phyloP scores from a whole-genome alignment of 2,329 filamentous ascomycete species.

The Metarhizium robertsii region DNA sequence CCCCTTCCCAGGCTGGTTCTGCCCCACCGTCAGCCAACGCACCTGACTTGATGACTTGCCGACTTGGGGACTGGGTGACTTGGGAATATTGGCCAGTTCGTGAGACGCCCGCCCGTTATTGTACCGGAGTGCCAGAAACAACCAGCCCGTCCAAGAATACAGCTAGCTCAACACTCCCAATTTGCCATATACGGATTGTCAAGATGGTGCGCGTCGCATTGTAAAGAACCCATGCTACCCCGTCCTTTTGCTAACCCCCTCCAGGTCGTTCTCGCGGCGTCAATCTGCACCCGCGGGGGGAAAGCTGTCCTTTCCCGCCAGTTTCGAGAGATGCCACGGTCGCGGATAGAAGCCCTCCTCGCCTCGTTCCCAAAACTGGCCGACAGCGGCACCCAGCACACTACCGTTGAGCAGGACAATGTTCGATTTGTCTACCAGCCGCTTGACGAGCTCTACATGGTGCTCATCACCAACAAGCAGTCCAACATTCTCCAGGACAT shows the following conservation, averaged over 20 bases:
- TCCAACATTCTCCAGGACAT: constrained; percentile 99
- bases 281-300: constrained; percentile 95
- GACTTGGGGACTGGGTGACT: background rate
- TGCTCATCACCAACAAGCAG: constrained; percentile 97
- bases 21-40: constrained; percentile 2
- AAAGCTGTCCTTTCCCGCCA: constrained; percentile 97
- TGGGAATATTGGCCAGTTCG: background rate
- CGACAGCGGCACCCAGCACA: constrained; percentile 93
- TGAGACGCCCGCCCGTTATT: background rate
- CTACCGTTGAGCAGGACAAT: constrained; percentile 97
- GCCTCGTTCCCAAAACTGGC: constrained; percentile 97
- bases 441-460: constrained; percentile 98
- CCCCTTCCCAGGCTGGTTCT: background rate
- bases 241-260: constrained; percentile 4
- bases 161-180: background rate
- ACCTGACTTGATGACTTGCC: background rate
- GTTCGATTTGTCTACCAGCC: constrained; percentile 99
- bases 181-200: constrained; percentile 13
- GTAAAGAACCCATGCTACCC: background rate
- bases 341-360: constrained; percentile 89
- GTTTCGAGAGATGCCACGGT: constrained; percentile 95
- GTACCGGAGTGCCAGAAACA: background rate
- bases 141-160: background rate
- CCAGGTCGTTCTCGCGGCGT: constrained; percentile 95
- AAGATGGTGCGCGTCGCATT: constrained; percentile 28